phyloP scores from a whole-genome alignment of 2,329 filamentous ascomycete species.

The Talaromyces sp. region DNA sequence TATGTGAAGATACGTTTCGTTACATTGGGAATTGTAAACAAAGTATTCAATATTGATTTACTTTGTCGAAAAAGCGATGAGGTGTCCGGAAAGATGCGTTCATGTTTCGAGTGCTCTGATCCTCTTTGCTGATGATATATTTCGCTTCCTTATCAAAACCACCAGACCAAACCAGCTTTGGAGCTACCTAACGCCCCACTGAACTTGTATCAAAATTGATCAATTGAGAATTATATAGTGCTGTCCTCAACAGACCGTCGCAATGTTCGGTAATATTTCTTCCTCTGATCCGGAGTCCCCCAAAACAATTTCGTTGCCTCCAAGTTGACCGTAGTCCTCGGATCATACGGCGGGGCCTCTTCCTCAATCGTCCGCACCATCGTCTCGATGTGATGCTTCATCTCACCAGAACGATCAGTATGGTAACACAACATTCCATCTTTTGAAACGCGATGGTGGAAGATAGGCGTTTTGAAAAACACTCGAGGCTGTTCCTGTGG shows the following conservation, averaged over 20 bases:
- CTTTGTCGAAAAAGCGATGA: no score
- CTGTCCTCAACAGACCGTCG: constrained; percentile 66
- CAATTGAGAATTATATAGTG: constrained; percentile 6
- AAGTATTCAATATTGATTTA: no score
- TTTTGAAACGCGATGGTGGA: constrained; percentile 79
- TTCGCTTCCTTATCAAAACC: no score
- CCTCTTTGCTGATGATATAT: no score
- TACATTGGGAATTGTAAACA: no score
- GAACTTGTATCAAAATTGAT: no score
- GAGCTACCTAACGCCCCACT: no score
- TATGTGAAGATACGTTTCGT: no score
- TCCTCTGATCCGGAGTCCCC: constrained; percentile 75
- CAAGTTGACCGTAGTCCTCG: constrained; percentile 78
- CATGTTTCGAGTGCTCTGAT: no score
- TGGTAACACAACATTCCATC: constrained; percentile 83
- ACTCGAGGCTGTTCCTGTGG: constrained; percentile 85
- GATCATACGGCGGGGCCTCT: constrained; percentile 82
- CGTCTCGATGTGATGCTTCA: constrained; percentile 77
- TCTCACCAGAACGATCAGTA: constrained; percentile 67
- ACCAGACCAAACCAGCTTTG: no score
- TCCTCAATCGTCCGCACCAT: constrained; percentile 83
- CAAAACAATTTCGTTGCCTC: constrained; percentile 85
- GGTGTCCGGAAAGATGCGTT: no score
- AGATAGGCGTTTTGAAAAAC: constrained; percentile 74
- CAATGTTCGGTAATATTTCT: constrained; percentile 76